These are phyloP conservation scores for Quillaja saponaria DNA, from an alignment of 306 rosid genomes.

Conservation along the genomic window DNA sequence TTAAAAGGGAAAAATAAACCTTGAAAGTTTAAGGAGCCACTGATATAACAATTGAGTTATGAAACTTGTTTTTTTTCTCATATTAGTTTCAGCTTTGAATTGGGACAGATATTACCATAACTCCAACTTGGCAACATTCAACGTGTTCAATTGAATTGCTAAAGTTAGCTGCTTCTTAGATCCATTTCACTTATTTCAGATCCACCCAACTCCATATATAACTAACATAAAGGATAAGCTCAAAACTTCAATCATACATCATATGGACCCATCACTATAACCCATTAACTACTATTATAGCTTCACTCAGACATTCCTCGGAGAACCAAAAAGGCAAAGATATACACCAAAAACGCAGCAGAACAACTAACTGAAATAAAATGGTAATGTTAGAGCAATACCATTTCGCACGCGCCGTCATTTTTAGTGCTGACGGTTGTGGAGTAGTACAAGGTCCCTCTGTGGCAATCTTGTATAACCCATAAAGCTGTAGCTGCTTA, in stretches of 20 bases:
- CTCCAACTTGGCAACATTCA: neutral
- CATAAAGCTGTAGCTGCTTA: slow-evolving; percentile 80
- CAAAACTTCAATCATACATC: slow-evolving; percentile 23
- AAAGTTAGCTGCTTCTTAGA: no score
- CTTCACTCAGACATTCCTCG: neutral
- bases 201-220: neutral
- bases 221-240: neutral
- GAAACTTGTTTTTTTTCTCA: neutral
- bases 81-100: neutral
- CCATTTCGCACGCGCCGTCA: slow-evolving; percentile 98
- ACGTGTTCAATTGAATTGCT: neutral
- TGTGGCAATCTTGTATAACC: slow-evolving; percentile 90
- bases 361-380: neutral
- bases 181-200: neutral
- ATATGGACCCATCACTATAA: neutral
- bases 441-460: slow-evolving; percentile 92
- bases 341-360: neutral
- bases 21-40: neutral
- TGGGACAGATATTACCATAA: neutral
- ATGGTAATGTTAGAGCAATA: slow-evolving; percentile 23
- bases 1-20: neutral
- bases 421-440: slow-evolving; percentile 87
- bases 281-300: neutral
- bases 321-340: no score
- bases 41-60: neutral